These are phyloP conservation scores for Lentinula edodes DNA, from an alignment of 768 basidiomycete genomes.

Conservation along the genomic window DNA sequence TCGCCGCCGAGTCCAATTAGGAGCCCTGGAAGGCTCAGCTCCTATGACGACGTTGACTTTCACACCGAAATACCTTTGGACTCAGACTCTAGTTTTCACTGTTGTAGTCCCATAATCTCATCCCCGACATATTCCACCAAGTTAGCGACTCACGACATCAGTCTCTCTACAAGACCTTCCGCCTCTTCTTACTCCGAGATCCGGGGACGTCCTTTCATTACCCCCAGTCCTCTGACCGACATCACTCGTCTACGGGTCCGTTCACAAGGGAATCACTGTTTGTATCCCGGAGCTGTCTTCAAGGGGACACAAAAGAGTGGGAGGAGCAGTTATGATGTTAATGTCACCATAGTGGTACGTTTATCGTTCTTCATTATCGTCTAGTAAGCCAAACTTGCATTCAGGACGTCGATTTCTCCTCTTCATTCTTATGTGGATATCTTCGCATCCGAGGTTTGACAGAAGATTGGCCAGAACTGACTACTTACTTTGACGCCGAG, in stretches of 20 bases:
- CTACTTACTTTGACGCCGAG: slow-evolving; percentile 95
- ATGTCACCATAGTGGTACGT: slow-evolving; percentile 86
- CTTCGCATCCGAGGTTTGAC: slow-evolving; percentile 90
- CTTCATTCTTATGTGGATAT: slow-evolving; percentile 86
- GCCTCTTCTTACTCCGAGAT: slow-evolving; percentile 14
- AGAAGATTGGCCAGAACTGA: slow-evolving; percentile 91
- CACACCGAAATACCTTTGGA: slow-evolving; percentile 15
- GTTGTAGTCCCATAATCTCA: slow-evolving; percentile 8
- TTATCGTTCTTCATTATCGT: slow-evolving; percentile 5
- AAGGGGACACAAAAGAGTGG: slow-evolving; percentile 93
- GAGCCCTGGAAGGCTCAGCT: slow-evolving; percentile 15
- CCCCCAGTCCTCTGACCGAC: slow-evolving; percentile 56
- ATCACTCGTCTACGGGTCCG: slow-evolving; percentile 74
- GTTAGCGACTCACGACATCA: background rate
- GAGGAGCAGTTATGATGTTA: slow-evolving; percentile 90
- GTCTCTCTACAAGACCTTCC: background rate
- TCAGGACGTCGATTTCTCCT: slow-evolving; percentile 85
- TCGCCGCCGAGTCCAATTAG: slow-evolving; percentile 17
- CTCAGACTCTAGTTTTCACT: slow-evolving; percentile 9
- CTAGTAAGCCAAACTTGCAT: slow-evolving; percentile 1
- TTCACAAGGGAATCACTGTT: slow-evolving; percentile 66
- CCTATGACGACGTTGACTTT: slow-evolving; percentile 18
- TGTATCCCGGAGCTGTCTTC: slow-evolving; percentile 87
- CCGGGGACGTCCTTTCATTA: slow-evolving; percentile 13
- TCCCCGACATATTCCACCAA: slow-evolving; percentile 1